Evolutionary conservation across 1,284 basidiomycete species (phyloP).

Genomic region (Apiotrichum gracile): DNA sequence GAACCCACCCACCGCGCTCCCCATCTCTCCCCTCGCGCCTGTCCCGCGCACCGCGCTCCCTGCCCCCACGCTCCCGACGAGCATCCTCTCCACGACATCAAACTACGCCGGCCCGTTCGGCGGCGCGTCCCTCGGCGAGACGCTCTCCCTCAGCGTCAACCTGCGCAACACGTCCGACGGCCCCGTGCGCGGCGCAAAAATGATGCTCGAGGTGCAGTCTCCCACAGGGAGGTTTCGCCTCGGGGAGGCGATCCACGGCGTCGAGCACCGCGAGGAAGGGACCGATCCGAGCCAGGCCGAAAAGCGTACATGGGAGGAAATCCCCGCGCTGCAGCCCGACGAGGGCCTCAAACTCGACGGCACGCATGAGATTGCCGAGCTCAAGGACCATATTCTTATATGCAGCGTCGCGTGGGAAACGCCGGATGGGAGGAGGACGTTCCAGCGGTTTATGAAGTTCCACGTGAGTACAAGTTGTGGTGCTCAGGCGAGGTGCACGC

Average conservation of each 20-base stretch:
- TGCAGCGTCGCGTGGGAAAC: slow-evolving; percentile 44
- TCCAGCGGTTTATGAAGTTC: slow-evolving; percentile 85
- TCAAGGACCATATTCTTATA: slow-evolving; percentile 40
- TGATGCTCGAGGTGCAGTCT: slow-evolving; percentile 42
- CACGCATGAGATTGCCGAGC: slow-evolving; percentile 38
- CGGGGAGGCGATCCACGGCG: slow-evolving; percentile 37
- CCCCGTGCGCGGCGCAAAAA: slow-evolving; percentile 33
- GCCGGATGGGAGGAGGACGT: slow-evolving; percentile 62
- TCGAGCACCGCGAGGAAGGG: neutral
- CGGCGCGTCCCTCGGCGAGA: slow-evolving; percentile 32
- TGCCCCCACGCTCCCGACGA: slow-evolving; percentile 12
- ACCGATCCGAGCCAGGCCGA: slow-evolving; percentile 10
- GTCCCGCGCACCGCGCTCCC: slow-evolving; percentile 10
- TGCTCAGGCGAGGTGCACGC: no score
- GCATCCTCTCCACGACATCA: slow-evolving; percentile 33
- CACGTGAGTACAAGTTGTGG: slow-evolving; percentile 53
- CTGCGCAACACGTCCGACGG: slow-evolving; percentile 26
- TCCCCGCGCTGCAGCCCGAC: slow-evolving; percentile 21
- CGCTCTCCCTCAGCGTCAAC: slow-evolving; percentile 20
- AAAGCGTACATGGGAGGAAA: slow-evolving; percentile 11
- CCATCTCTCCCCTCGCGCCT: neutral
- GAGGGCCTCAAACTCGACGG: slow-evolving; percentile 28
- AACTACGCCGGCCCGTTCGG: slow-evolving; percentile 38
- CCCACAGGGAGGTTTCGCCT: slow-evolving; percentile 30
- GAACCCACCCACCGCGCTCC: neutral